A percentile compares a stretch with the other conserved stretches of the same genome.
Evolutionary conservation across 2,329 filamentous ascomycete genomes (phyloP).

Genomic region (Ceratocystis lukuohia): DNA sequence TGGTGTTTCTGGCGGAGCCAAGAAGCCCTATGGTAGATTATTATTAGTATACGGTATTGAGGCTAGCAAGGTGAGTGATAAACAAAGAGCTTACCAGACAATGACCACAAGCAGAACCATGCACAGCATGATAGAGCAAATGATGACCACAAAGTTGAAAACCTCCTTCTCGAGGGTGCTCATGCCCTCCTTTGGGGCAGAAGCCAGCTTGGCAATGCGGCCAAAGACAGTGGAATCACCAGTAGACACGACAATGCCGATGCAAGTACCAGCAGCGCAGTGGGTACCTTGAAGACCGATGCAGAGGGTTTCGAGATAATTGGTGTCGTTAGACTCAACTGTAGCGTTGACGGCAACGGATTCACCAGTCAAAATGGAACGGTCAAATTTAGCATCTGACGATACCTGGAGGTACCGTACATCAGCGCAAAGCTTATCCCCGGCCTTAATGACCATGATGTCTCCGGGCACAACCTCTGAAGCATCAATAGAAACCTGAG

Average conservation of each 20-base stretch:
- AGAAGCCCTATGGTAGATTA: slow-evolving; percentile 51
- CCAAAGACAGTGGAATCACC: slow-evolving; percentile 88
- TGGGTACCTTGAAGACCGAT: slow-evolving; percentile 98
- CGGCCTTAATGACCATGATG: slow-evolving; percentile 74
- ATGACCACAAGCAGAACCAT: slow-evolving; percentile 98
- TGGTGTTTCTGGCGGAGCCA: slow-evolving; percentile 94
- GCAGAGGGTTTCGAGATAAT: slow-evolving; percentile 80
- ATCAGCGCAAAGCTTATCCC: slow-evolving; percentile 87
- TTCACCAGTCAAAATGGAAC: slow-evolving; percentile 82
- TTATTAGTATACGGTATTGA: slow-evolving; percentile 39
- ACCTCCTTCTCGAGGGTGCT: slow-evolving; percentile 97
- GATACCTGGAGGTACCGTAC: slow-evolving; percentile 62
- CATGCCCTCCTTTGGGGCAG: slow-evolving; percentile 90
- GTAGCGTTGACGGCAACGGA: slow-evolving; percentile 58
- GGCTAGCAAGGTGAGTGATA: slow-evolving; percentile 28
- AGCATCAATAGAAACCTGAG: slow-evolving; percentile 70
- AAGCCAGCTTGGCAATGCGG: slow-evolving; percentile 97
- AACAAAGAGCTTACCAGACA: slow-evolving; percentile 92
- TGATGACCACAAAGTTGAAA: slow-evolving; percentile 77
- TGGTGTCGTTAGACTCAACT: slow-evolving; percentile 50
- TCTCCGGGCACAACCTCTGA: slow-evolving; percentile 94
- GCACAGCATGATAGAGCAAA: slow-evolving; percentile 69
- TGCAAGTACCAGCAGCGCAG: slow-evolving; percentile 85
- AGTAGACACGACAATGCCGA: slow-evolving; percentile 79
- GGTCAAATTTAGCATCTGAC: slow-evolving; percentile 79